Evolutionary conservation across 805 yeast species (phyloP).

Genomic region (Saccharomycopsis guyanensis): DNA sequence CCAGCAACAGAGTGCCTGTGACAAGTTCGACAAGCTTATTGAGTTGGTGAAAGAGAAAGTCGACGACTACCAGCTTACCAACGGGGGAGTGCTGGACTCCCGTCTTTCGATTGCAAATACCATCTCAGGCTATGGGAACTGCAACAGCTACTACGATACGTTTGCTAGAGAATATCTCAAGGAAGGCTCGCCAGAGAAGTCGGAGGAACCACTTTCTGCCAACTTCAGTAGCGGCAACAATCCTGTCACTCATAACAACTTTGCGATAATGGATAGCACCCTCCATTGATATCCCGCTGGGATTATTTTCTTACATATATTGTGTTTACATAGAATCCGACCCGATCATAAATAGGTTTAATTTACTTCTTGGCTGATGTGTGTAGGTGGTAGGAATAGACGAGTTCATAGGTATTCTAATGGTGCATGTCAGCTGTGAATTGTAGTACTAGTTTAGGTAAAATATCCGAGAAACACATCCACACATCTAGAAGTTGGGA

Average conservation of each 20-base stretch:
- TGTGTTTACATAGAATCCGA: no score
- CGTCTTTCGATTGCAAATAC: constrained; percentile 6
- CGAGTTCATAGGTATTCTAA: no score
- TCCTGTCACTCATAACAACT: constrained; percentile 2
- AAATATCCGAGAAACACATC: no score
- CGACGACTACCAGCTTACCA: constrained; percentile 3
- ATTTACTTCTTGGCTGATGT: no score
- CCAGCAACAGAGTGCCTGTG: constrained; percentile 8
- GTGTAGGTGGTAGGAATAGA: no score
- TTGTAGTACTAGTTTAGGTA: no score
- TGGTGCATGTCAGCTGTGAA: no score
- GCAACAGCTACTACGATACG: constrained; percentile 2
- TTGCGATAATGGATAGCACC: constrained; percentile 15
- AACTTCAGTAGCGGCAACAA: constrained; percentile 12
- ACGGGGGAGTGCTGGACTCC: background rate
- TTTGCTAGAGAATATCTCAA: background rate
- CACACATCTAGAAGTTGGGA: no score
- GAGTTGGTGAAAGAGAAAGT: constrained; percentile 15
- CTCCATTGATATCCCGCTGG: no score
- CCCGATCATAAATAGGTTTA: no score
- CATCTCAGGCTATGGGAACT: constrained; percentile 5
- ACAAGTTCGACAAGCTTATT: constrained; percentile 12
- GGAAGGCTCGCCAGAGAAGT: background rate
- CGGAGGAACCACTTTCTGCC: background rate
- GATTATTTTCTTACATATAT: no score